phyloP scores from a whole-genome alignment of 805 yeast genomes.

The Yarrowia sp. region DNA sequence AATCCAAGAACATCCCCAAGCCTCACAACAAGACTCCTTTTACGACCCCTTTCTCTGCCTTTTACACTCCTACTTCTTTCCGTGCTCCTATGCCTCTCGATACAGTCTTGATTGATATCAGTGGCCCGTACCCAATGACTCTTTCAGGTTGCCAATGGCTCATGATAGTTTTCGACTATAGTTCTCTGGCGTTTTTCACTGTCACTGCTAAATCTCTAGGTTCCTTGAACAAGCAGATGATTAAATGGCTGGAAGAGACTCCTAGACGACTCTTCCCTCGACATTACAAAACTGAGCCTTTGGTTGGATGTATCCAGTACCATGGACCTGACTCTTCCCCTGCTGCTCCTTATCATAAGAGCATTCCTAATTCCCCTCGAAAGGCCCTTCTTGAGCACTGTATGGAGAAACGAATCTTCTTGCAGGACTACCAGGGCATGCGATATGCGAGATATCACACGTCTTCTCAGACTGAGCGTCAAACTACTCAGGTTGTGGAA shows the following conservation, averaged over 20 bases:
- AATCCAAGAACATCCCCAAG: neutral
- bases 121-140: conserved; percentile 15
- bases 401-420: neutral
- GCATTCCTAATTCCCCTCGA: neutral
- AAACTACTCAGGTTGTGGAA: conserved; percentile 5
- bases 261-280: neutral
- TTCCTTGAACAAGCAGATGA: neutral
- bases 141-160: conserved; percentile 11
- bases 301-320: conserved; percentile 7
- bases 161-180: neutral
- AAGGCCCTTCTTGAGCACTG: neutral
- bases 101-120: conserved; percentile 3
- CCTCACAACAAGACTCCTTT: neutral
- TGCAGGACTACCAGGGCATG: conserved; percentile 18
- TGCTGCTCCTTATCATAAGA: conserved; percentile 13
- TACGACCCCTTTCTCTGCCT: conserved; percentile 6
- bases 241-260: neutral
- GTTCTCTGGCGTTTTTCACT: conserved; percentile 1
- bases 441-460: conserved; percentile 8
- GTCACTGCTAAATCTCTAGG: neutral
- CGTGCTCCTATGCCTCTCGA: conserved; percentile 3
- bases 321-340: conserved; percentile 19
- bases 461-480: neutral
- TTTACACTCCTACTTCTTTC: conserved; percentile 11
- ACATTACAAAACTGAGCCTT: neutral